Percentiles rank a stretch among this genome's conserved stretches.
Evolutionary conservation across 1,284 basidiomycete species (phyloP).

Genomic region (Cutaneotrichosporon sp.): DNA sequence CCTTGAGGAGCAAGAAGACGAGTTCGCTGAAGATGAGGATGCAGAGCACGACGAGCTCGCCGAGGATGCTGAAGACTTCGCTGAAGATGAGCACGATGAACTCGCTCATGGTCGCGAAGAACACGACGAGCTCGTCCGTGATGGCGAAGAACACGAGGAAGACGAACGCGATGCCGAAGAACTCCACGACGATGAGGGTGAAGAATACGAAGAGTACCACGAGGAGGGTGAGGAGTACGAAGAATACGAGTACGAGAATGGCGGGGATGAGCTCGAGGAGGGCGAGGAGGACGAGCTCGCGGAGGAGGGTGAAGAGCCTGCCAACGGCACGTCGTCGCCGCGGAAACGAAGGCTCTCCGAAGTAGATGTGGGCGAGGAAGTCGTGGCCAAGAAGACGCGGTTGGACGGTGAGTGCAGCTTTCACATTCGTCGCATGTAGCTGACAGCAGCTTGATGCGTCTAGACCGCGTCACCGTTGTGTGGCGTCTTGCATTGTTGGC

Average conservation of each 20-base stretch:
- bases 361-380: slow-evolving; percentile 12
- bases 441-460: slow-evolving; percentile 2
- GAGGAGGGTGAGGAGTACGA: slow-evolving; percentile 3
- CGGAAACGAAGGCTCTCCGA: slow-evolving; percentile 16
- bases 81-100: background rate
- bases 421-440: background rate
- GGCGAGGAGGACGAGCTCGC: slow-evolving; percentile 8
- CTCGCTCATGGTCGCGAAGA: background rate
- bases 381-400: slow-evolving; percentile 16
- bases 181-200: background rate
- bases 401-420: slow-evolving; percentile 18
- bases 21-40: background rate
- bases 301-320: background rate
- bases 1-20: background rate
- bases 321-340: slow-evolving; percentile 1
- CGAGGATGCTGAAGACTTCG: background rate
- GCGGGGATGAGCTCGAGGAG: slow-evolving; percentile 1
- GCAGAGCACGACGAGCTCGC: background rate
- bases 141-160: slow-evolving; percentile 7
- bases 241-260: background rate
- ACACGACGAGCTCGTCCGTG: background rate
- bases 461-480: background rate
- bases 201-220: slow-evolving; percentile 8
- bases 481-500: background rate
- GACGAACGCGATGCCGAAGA: slow-evolving; percentile 15